Percentiles rank a stretch among this genome's conserved stretches.
phyloP scores from a whole-genome alignment of 179 eudicot species.

The Gypsophila paniculata region DNA sequence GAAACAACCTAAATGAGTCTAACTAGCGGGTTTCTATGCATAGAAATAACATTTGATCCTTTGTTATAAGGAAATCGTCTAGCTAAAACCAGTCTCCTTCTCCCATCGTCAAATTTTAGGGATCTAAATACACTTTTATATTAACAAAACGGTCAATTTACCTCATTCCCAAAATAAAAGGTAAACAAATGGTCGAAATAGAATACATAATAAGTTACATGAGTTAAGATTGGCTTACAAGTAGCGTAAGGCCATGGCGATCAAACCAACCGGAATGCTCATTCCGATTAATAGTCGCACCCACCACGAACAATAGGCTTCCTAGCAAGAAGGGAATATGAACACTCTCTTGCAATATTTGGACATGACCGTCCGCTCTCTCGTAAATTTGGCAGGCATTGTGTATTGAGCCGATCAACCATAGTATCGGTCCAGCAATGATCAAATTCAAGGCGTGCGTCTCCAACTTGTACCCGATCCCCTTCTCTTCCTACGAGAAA shows the following conservation, averaged over 20 bases:
- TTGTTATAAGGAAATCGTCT: no score
- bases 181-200: no score
- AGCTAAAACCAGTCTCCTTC: no score
- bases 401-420: slow-evolving; percentile 73
- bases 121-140: no score
- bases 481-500: slow-evolving; percentile 30
- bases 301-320: slow-evolving; percentile 60
- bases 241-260: slow-evolving; percentile 44
- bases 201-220: neutral
- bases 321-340: slow-evolving; percentile 68
- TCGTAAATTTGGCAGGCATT: slow-evolving; percentile 82
- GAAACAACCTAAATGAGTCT: no score
- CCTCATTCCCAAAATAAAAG: no score
- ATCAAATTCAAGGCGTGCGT: slow-evolving; percentile 57
- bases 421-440: slow-evolving; percentile 60
- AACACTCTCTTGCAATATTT: slow-evolving; percentile 64
- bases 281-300: slow-evolving; percentile 43
- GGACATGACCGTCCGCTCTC: slow-evolving; percentile 75
- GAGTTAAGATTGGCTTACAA: slow-evolving; percentile 37
- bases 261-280: slow-evolving; percentile 30
- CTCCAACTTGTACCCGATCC: slow-evolving; percentile 34
- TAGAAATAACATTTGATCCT: no score
- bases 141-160: no score
- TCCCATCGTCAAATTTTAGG: no score
- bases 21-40: no score